A percentile compares a stretch with the other conserved stretches of the same genome.
Evolutionary conservation across 805 yeast genomes (phyloP).

Genomic region (Candida insectalens): DNA sequence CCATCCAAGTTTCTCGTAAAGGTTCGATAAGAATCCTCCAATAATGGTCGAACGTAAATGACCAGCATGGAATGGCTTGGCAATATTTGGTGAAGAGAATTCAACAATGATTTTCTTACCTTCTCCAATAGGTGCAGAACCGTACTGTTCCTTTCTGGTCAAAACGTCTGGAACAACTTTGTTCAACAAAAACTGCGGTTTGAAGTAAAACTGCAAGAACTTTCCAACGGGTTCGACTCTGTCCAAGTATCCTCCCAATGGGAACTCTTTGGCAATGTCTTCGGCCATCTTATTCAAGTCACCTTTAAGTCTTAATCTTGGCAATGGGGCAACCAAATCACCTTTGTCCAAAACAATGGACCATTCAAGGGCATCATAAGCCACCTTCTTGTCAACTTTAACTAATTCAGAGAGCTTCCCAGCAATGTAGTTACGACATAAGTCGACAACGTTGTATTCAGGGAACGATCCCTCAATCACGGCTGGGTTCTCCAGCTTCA

Average conservation of each 20-base stretch:
- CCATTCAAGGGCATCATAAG: constrained; percentile 82
- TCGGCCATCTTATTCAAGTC: constrained; percentile 66
- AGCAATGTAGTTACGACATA: constrained; percentile 83
- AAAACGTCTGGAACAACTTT: constrained; percentile 65
- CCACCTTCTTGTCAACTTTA: constrained; percentile 57
- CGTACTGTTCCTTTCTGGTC: constrained; percentile 51
- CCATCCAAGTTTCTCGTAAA: constrained; percentile 88
- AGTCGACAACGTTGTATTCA: constrained; percentile 70
- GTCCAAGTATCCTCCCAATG: constrained; percentile 57
- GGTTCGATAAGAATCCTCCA: constrained; percentile 88
- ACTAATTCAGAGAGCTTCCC: constrained; percentile 65
- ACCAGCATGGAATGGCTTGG: constrained; percentile 99
- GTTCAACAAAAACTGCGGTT: constrained; percentile 54
- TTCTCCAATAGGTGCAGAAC: constrained; percentile 63
- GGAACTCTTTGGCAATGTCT: constrained; percentile 74
- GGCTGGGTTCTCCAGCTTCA: constrained; percentile 29
- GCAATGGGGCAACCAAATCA: constrained; percentile 86
- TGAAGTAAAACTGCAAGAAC: constrained; percentile 82
- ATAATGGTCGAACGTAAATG: constrained; percentile 96
- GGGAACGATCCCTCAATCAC: constrained; percentile 57
- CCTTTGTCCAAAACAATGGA: constrained; percentile 83
- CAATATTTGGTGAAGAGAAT: constrained; percentile 96
- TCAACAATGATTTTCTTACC: constrained; percentile 72
- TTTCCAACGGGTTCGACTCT: constrained; percentile 80
- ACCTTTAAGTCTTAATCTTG: constrained; percentile 80